Evolutionary conservation across 352 stramenopile genomes (phyloP).

Genomic region (Globisporangium okanoganense): DNA sequence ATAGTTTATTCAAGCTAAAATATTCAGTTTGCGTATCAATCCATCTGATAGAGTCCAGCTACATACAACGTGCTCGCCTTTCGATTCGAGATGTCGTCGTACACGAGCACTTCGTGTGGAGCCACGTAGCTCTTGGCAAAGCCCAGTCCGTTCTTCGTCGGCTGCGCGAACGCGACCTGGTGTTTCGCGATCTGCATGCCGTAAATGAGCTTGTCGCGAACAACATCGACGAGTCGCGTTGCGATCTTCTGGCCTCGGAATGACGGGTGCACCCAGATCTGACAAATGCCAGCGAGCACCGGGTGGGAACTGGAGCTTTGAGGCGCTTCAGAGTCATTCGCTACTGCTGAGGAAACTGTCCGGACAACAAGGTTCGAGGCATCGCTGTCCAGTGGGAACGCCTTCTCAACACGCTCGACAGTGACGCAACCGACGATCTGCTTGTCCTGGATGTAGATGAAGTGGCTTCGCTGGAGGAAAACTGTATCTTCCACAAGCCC

Average conservation of each 20-base stretch:
- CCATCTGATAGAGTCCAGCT: no score
- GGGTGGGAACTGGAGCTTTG: neutral
- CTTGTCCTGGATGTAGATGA: constrained; percentile 54
- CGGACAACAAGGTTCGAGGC: constrained; percentile 8
- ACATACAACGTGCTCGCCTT: neutral
- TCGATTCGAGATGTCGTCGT: constrained; percentile 22
- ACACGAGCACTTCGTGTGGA: constrained; percentile 49
- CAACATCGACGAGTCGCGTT: constrained; percentile 51
- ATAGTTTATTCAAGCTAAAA: no score
- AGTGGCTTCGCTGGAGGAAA: constrained; percentile 58
- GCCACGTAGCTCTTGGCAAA: constrained; percentile 61
- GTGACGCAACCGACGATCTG: constrained; percentile 64
- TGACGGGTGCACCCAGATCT: constrained; percentile 66
- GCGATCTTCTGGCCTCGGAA: constrained; percentile 50
- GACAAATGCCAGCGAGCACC: constrained; percentile 55
- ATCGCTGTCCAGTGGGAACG: constrained; percentile 27
- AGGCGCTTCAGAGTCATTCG: neutral
- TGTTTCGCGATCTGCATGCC: constrained; percentile 48
- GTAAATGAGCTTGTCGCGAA: constrained; percentile 71
- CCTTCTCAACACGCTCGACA: constrained; percentile 45
- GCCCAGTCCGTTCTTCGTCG: constrained; percentile 51
- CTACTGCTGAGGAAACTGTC: neutral
- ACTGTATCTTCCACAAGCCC: constrained; percentile 44
- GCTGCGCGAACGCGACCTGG: constrained; percentile 67
- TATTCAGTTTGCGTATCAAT: no score